Percentiles rank a stretch among this genome's conserved stretches.
Evolutionary conservation across 306 rosid genomes (phyloP).

Genomic region (Prunus armeniaca): DNA sequence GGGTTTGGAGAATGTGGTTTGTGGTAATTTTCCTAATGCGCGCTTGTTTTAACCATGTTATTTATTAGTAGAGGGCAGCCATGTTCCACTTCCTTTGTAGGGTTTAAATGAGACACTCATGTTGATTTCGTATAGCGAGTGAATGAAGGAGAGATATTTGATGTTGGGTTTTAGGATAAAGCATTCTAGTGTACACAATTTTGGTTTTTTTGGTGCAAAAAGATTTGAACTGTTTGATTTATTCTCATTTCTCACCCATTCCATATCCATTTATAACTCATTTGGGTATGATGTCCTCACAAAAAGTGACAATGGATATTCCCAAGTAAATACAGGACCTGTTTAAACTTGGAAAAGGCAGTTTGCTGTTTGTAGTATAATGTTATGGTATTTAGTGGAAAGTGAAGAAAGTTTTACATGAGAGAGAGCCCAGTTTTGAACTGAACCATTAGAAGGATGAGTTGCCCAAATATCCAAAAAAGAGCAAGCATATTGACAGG

Average conservation of each 20-base stretch:
- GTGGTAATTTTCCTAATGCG: too few species aligned
- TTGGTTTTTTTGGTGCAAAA: neutral
- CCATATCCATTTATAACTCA: neutral
- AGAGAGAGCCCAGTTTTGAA: too few species aligned
- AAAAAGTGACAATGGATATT: too few species aligned
- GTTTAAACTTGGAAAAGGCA: too few species aligned
- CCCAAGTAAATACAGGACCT: too few species aligned
- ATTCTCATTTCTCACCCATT: neutral
- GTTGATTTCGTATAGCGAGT: neutral
- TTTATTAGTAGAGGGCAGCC: neutral
- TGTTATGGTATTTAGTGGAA: neutral
- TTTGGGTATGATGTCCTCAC: too few species aligned
- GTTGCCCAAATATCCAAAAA: too few species aligned
- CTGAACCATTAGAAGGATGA: too few species aligned
- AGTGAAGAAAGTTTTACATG: neutral
- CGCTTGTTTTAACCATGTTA: neutral
- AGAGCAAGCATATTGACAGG: too few species aligned
- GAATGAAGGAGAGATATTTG: neutral
- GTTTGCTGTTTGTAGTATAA: neutral
- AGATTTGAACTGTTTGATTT: neutral
- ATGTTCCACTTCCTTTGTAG: neutral
- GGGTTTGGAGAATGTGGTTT: too few species aligned
- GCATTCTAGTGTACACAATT: neutral
- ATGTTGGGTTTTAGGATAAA: neutral
- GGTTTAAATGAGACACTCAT: neutral